Conservation (phyloP, 2,329 filamentous ascomycete species). For the Erysiphe neolycopersici region DNA sequence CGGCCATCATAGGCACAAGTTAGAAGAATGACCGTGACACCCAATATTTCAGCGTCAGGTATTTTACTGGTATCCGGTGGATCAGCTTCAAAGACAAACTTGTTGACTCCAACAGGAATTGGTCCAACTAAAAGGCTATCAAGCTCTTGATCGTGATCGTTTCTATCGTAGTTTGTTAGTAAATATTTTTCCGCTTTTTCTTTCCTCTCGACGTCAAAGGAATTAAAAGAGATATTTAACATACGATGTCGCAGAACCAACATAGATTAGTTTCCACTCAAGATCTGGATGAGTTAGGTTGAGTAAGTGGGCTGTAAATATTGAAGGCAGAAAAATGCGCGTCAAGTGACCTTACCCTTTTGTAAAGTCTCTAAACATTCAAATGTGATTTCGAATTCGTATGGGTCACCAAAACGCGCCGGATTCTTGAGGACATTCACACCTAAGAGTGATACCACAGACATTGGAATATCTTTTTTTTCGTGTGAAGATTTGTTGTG, state of each 20-base stretch:
- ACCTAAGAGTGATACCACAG: constrained; percentile 82
- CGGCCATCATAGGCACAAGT: constrained; percentile 90
- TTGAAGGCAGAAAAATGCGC: neutral
- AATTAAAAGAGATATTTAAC: neutral
- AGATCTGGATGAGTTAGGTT: constrained; percentile 35
- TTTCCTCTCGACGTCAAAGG: neutral
- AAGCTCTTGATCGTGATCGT: constrained; percentile 89
- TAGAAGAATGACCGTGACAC: constrained; percentile 87
- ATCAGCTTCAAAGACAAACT: constrained; percentile 93
- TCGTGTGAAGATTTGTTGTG: neutral
- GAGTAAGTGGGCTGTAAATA: constrained; percentile 2
- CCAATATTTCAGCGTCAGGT: constrained; percentile 80
- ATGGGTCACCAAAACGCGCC: constrained; percentile 72
- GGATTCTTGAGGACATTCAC: constrained; percentile 96
- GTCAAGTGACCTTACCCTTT: constrained; percentile 34
- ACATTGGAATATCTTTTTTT: constrained; percentile 32
- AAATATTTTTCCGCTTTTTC: too few relatives aligned
- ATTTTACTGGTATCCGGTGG: constrained; percentile 75
- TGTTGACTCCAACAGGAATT: constrained; percentile 95
- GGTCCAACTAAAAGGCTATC: constrained; percentile 90
- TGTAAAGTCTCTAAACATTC: constrained; percentile 87
- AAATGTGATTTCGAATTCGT: constrained; percentile 96
- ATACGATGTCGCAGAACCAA: constrained; percentile 90
- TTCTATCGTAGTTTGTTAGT: constrained; percentile 3
- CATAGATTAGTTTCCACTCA: constrained; percentile 98